Conservation (phyloP, 345 rosid genomes). For the Eucalyptus sp. region DNA sequence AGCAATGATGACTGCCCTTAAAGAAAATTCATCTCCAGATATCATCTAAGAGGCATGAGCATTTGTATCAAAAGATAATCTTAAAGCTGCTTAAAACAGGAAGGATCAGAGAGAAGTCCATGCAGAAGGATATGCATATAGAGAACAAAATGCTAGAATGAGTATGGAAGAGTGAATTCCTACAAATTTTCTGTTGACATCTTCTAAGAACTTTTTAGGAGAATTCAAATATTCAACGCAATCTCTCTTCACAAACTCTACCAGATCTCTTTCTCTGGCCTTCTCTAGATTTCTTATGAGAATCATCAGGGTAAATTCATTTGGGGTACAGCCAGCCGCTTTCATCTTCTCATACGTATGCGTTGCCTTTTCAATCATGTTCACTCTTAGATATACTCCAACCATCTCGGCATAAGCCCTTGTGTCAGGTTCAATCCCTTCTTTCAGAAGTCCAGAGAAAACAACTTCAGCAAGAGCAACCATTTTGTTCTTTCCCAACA, state of each 20-base stretch:
- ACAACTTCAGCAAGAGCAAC: constrained; percentile 25
- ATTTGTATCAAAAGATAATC: background rate
- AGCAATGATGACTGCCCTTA: background rate
- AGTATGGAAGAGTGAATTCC: background rate
- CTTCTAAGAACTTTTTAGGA: constrained; percentile 33
- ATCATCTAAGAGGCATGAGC: background rate
- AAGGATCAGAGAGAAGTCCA: background rate
- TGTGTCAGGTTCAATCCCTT: constrained; percentile 35
- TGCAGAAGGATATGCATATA: background rate
- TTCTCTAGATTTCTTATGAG: constrained; percentile 42
- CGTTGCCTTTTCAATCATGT: constrained; percentile 37
- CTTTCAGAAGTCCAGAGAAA: constrained; percentile 15
- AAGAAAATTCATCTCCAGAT: background rate
- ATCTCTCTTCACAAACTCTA: constrained; percentile 22
- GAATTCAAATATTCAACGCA: constrained; percentile 25
- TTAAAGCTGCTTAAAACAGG: background rate
- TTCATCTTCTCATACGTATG: constrained; percentile 27
- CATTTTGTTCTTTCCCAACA: constrained; percentile 33
- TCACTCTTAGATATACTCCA: constrained; percentile 30
- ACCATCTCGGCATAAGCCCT: constrained; percentile 44
- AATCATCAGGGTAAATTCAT: constrained; percentile 19
- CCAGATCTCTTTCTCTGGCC: constrained; percentile 31
- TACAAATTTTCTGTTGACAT: constrained; percentile 20
- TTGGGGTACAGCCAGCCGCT: constrained; percentile 17
- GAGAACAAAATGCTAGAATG: background rate